phyloP scores from a whole-genome alignment of 192 early-diverging fungal species.

The Phlyctochytrium bullatum region DNA sequence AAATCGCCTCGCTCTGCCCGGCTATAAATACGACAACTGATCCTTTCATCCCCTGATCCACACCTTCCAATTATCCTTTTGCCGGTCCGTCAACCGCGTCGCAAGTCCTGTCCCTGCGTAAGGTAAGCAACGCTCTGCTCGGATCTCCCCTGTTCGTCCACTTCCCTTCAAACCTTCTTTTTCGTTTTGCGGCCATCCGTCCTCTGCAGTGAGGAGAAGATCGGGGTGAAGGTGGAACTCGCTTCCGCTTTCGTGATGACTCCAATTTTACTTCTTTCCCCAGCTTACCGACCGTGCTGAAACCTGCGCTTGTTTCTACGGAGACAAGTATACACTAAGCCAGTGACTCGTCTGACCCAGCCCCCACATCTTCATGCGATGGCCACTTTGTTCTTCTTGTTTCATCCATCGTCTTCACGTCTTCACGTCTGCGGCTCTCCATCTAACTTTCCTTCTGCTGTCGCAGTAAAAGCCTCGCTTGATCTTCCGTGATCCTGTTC shows the following conservation, averaged over 20 bases:
- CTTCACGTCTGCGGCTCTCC: neutral
- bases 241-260: neutral
- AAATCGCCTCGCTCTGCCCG: no score
- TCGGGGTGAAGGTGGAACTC: no score
- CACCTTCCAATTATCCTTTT: no score
- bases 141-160: no score
- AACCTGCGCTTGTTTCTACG: constrained; percentile 6
- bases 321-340: constrained; percentile 9
- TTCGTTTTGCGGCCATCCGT: no score
- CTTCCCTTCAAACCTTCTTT: no score
- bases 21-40: no score
- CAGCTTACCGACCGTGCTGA: constrained; percentile 10
- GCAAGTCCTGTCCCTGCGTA: no score
- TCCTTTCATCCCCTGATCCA: no score
- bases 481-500: neutral
- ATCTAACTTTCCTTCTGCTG: neutral
- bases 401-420: neutral
- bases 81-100: no score
- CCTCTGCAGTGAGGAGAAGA: no score
- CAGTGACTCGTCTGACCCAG: constrained; percentile 4
- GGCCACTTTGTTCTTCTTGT: neutral
- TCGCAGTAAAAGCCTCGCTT: neutral
- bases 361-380: neutral
- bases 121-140: no score
- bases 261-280: constrained; percentile 12